Base-by-base conservation (phyloP, 257 asterid species). In the Solanum virginianum region DNA sequence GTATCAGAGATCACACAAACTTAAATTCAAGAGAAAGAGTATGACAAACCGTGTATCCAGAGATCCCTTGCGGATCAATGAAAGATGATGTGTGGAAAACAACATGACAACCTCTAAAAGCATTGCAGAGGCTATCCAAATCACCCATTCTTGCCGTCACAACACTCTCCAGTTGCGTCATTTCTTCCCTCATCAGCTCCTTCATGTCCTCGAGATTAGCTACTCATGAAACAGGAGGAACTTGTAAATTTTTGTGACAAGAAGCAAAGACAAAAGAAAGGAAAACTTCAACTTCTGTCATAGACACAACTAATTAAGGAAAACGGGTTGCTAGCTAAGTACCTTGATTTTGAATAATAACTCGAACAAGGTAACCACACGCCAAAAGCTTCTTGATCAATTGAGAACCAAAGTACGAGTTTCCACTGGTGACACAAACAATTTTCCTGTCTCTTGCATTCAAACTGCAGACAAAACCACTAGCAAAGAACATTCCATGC, bases 61-160 rank as follows among this genome's bases (percentile, higher is more conserved):
- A 86, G 29, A 88, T 69, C 43, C 90, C 90, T 8, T 51, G 88
- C 2, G 90, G 89, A 88, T 88, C 90, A 77, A 88, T 66, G 85
- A 88, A 88, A 55, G 89, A 14, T 29, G 90, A 88, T 83, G 90
- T 88, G 83, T 88, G 90, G 69, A 88, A 88, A 45, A 88, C 55
- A 29, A 83, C 90, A 82, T 88, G 90, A 80, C 89, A 86, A 12
- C 89, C 89, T 17, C 83, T 74, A 26, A 88, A 88, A 60, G 89
- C 90, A 17, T 81, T 56, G 59, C 89, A 86, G 6, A 88, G 77
- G 56, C 86, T 81, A 7, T 86, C 88, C 56, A 86, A 65, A 41
- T 88, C 89, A 16, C 81, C 85, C 85, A 86, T 88, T 59, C 80
- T 86, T 20, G 85, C 86, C 80, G 86, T 85, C 80, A 88, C 86